Conservation (phyloP, 805 yeast species). For the Spencermartinsiella europaea region DNA sequence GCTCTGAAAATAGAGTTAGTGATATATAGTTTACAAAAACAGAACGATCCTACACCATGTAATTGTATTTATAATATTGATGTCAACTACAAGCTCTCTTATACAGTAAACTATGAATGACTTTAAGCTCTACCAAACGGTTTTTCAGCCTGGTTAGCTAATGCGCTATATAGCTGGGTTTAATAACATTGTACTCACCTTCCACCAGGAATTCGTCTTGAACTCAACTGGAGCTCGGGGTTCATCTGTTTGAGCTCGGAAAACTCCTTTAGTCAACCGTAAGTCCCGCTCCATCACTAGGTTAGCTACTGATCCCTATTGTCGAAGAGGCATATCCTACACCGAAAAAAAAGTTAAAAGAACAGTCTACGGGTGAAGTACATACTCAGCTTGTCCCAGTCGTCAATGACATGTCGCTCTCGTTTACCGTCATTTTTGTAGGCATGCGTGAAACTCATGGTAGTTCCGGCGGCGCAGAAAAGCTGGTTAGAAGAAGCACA, state of each 20-base stretch:
- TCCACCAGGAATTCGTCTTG: conserved; percentile 59
- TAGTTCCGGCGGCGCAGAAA: conserved; percentile 51
- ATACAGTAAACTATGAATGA: too few relatives aligned
- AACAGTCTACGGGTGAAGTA: background rate
- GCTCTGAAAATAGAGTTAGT: too few relatives aligned
- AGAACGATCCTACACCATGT: too few relatives aligned
- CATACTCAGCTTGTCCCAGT: conserved; percentile 44
- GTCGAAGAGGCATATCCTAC: background rate
- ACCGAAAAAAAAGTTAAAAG: conserved; percentile 1
- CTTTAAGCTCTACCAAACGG: too few relatives aligned
- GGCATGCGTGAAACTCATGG: conserved; percentile 40
- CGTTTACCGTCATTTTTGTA: conserved; percentile 47
- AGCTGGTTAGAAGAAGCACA: conserved; percentile 31
- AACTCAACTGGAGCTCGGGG: conserved; percentile 72
- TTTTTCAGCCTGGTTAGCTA: too few relatives aligned
- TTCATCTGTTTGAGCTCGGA: conserved; percentile 33
- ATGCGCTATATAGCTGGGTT: too few relatives aligned
- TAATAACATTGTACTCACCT: conserved; percentile 21
- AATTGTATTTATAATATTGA: too few relatives aligned
- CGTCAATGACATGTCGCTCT: conserved; percentile 49
- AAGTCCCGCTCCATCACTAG: conserved; percentile 10
- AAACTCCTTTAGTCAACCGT: conserved; percentile 2
- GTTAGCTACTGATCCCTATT: too few relatives aligned
- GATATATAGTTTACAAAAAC: too few relatives aligned
- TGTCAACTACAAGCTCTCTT: too few relatives aligned